phyloP scores from a whole-genome alignment of 306 rosid genomes.

The Quercus variabilis region DNA sequence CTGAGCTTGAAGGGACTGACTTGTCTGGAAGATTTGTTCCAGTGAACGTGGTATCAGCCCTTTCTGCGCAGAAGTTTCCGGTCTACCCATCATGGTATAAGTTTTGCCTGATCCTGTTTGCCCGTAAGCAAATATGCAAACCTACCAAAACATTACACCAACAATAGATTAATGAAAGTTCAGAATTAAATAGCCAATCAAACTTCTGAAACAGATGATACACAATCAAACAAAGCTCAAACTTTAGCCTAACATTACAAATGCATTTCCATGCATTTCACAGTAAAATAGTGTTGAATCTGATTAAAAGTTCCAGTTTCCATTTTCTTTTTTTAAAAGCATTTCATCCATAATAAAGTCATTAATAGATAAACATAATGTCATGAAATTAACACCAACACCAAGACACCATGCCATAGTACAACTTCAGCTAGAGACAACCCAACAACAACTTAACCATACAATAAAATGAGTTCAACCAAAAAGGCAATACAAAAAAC shows the following conservation, averaged over 20 bases:
- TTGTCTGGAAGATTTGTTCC: constrained; percentile 79
- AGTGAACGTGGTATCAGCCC: constrained; percentile 92
- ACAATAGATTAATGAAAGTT: neutral
- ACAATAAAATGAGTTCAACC: neutral
- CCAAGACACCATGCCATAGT: constrained; percentile 8
- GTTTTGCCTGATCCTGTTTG: constrained; percentile 96
- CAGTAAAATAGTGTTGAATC: neutral
- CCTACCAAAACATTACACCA: constrained; percentile 46
- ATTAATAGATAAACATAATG: neutral
- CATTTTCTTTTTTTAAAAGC: too few relatives aligned
- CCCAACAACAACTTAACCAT: neutral
- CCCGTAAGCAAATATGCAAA: constrained; percentile 97
- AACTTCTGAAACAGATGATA: neutral
- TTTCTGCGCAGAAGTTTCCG: constrained; percentile 69
- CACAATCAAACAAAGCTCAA: neutral
- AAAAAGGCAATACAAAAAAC: neutral
- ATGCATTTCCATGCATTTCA: neutral
- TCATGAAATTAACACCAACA: neutral
- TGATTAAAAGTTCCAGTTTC: neutral
- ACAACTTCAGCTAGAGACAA: neutral
- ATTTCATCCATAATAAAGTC: neutral
- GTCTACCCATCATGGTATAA: constrained; percentile 92
- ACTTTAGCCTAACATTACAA: neutral
- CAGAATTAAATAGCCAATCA: neutral
- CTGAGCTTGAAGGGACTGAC: constrained; percentile 72